Percentiles rank a stretch among this genome's conserved stretches.
These are phyloP conservation scores for Microsporum audouinii DNA, from an alignment of 2,329 filamentous ascomycete genomes.

Conservation along the genomic window DNA sequence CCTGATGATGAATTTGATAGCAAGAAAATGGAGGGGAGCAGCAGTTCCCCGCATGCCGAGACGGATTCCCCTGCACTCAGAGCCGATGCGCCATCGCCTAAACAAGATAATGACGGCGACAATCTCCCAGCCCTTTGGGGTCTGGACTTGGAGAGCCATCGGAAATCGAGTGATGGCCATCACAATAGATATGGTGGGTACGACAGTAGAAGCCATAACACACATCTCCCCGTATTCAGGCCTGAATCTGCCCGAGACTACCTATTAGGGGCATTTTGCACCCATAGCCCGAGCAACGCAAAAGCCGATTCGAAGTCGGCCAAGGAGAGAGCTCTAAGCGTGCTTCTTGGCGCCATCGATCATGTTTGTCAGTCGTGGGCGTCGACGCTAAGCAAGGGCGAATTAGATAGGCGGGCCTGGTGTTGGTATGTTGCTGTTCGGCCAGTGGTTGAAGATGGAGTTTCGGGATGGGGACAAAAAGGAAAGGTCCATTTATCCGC, in stretches of 20 bases:
- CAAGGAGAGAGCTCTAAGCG: slow-evolving; percentile 57
- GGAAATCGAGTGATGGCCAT: slow-evolving; percentile 31
- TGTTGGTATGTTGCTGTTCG: slow-evolving; percentile 67
- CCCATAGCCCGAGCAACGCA: slow-evolving; percentile 12
- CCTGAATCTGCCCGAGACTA: slow-evolving; percentile 57
- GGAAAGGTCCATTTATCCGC: slow-evolving; percentile 45
- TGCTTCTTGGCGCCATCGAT: slow-evolving; percentile 60
- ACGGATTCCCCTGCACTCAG: background rate
- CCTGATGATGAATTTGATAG: background rate
- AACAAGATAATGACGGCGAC: slow-evolving; percentile 13
- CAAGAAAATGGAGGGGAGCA: slow-evolving; percentile 6
- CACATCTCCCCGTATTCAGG: slow-evolving; percentile 59
- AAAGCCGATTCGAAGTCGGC: slow-evolving; percentile 49
- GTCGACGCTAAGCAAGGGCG: slow-evolving; percentile 47
- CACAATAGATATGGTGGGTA: background rate
- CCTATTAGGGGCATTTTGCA: slow-evolving; percentile 38
- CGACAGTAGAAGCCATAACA: slow-evolving; percentile 6
- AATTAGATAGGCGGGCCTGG: slow-evolving; percentile 69
- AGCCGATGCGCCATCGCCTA: background rate
- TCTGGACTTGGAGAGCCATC: slow-evolving; percentile 44
- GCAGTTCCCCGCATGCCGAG: slow-evolving; percentile 10
- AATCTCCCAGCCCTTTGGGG: slow-evolving; percentile 44
- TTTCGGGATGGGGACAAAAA: slow-evolving; percentile 74
- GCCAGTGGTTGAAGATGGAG: slow-evolving; percentile 62
- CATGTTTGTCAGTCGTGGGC: slow-evolving; percentile 65